Evolutionary conservation across 2,329 filamentous ascomycete genomes (phyloP).

Genomic region (Pseudonectria buxi): DNA sequence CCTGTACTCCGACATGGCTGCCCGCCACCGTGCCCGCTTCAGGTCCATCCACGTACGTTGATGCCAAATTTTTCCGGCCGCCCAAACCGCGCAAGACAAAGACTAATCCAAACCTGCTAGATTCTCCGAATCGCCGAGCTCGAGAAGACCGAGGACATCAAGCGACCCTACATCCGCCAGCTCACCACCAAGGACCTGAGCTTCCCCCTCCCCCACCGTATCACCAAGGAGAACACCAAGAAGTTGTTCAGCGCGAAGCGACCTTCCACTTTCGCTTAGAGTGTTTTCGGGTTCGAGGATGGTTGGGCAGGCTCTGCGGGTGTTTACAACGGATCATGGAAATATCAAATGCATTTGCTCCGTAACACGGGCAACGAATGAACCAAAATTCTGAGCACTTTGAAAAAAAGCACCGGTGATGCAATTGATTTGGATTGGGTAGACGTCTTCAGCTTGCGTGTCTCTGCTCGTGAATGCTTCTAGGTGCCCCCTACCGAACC

Average conservation of each 20-base stretch:
- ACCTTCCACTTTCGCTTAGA: constrained; percentile 97
- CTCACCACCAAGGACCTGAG: constrained; percentile 89
- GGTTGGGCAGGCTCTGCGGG: constrained; percentile 50
- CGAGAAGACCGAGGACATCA: constrained; percentile 89
- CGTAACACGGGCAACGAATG: constrained; percentile 41
- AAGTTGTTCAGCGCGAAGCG: constrained; percentile 91
- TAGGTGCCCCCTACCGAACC: constrained; percentile 14
- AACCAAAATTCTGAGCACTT: constrained; percentile 30
- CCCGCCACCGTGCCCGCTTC: constrained; percentile 94
- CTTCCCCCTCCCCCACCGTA: constrained; percentile 98
- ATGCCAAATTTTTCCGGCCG: neutral
- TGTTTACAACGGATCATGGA: constrained; percentile 57
- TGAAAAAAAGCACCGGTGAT: constrained; percentile 19
- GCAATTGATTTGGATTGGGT: constrained; percentile 24
- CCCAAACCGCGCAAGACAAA: constrained; percentile 3
- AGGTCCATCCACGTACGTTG: constrained; percentile 91
- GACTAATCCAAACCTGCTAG: constrained; percentile 37
- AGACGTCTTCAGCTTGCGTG: constrained; percentile 4
- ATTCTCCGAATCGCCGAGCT: constrained; percentile 98
- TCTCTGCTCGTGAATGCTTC: constrained; percentile 4
- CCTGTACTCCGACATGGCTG: constrained; percentile 99
- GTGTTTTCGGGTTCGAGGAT: constrained; percentile 45
- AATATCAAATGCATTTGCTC: constrained; percentile 54
- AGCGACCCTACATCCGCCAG: constrained; percentile 99
- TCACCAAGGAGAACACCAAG: constrained; percentile 73